These are phyloP conservation scores for Fusarium sp. DNA, from an alignment of 2,329 filamentous ascomycete genomes.

Conservation along the genomic window DNA sequence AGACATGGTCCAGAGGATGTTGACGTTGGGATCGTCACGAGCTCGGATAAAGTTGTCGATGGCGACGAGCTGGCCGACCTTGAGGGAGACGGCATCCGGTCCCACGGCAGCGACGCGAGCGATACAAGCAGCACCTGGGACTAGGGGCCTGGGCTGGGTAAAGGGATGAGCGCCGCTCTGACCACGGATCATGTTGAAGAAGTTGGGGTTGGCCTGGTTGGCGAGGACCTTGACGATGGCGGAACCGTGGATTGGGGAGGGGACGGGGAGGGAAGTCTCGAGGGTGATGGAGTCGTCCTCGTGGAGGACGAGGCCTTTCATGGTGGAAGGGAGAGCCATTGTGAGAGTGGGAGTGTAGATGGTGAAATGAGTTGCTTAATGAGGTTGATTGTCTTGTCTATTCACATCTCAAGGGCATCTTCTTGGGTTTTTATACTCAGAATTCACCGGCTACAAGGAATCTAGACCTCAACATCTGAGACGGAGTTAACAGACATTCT, in stretches of 20 bases:
- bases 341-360: background rate
- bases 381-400: background rate
- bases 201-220: conserved; percentile 45
- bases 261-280: conserved; percentile 26
- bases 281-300: conserved; percentile 26
- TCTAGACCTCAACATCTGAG: background rate
- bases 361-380: background rate
- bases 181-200: conserved; percentile 29
- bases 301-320: conserved; percentile 34
- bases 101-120: conserved; percentile 52
- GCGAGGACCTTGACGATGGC: conserved; percentile 40
- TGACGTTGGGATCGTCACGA: conserved; percentile 46
- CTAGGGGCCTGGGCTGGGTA: conserved; percentile 45
- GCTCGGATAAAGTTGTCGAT: conserved; percentile 48
- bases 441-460: background rate
- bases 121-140: conserved; percentile 50
- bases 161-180: conserved; percentile 15
- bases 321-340: conserved; percentile 34
- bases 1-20: conserved; percentile 48
- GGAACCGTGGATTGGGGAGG: conserved; percentile 30
- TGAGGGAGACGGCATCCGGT: conserved; percentile 47
- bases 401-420: background rate
- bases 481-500: background rate
- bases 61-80: conserved; percentile 49
- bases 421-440: background rate